Evolutionary conservation across 768 basidiomycete genomes (phyloP), one percentile per base, ranked within the genome.

Genomic region (Suillus fuscotomentosus): DNA sequence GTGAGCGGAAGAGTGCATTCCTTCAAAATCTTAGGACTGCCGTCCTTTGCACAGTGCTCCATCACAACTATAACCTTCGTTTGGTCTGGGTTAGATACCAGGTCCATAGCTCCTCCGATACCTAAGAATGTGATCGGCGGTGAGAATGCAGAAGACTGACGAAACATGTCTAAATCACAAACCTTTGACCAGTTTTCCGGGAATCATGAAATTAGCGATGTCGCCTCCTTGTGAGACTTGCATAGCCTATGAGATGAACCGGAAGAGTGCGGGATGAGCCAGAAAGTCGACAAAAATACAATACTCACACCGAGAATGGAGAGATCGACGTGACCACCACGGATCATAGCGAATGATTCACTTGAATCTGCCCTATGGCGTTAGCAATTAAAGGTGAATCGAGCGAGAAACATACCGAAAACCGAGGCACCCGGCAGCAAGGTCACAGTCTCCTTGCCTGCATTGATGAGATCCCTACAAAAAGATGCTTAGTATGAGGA

Each of bases 161-260:
- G n/a, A 22, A n/a, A 27, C 24, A 22, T 20, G 31, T 41, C 34
- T n/a, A 7, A 45, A 24, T 56, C 48, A 63, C 68, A 14, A 67
- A 85, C 90, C 91, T 82, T 92, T 94, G 41, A 94, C 84, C 74
- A 95, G 84, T 80, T 97, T 97, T 15, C 95, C 94, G 3, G 95
- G 96, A 71, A 97, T 95, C 96, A 97, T 98, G 75, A 94, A 98
- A 81, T 98, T 98, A 63, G 96, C 96, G 67, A 98, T 91, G 75
- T 98, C 96, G 47, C 94, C 95, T 1, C 86, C 87, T 68, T 92
- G 88, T 2, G 94, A 95, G 57, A 98, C 96, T 83, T 98, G 89
- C 93, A 98, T 94, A 11, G 94, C 94, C 91, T 94, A 64, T 13
- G 50, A 61, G 31, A 54, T n/a, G 38, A 66, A 22, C 27, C 39